Conservation (phyloP, 768 basidiomycete species). For the Pisolithus albus region DNA sequence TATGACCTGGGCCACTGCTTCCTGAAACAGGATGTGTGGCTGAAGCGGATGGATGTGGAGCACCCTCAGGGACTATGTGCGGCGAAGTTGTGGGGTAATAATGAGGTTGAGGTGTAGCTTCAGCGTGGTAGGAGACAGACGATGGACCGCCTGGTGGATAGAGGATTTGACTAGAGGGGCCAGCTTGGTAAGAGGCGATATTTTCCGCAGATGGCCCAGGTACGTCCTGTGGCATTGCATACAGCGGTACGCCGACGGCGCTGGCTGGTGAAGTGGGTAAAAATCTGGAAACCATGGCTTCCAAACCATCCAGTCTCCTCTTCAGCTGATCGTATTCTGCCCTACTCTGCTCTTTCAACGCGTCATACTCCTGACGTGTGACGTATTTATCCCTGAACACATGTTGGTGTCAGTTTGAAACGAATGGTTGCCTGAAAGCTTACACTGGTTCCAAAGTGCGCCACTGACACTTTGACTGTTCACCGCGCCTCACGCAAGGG, state of each 20-base stretch:
- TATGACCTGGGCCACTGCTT: conserved; percentile 16
- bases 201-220: conserved; percentile 22
- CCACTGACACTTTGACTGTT: conserved; percentile 79
- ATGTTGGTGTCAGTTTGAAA: not conserved
- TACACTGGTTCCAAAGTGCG: conserved; percentile 76
- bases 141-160: conserved; percentile 18
- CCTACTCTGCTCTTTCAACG: conserved; percentile 49
- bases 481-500: conserved; percentile 73
- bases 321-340: conserved; percentile 50
- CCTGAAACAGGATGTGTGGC: conserved; percentile 12
- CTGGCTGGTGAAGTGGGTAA: conserved; percentile 21
- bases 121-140: conserved; percentile 19
- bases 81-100: conserved; percentile 25
- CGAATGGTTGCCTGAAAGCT: conserved; percentile 57
- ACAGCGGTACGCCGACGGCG: conserved; percentile 24
- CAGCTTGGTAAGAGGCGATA: conserved; percentile 20
- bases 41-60: conserved; percentile 15
- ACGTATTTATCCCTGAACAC: conserved; percentile 69
- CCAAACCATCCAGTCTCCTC: conserved; percentile 54
- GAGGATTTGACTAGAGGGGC: conserved; percentile 21
- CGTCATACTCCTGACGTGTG: conserved; percentile 69
- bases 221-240: conserved; percentile 25
- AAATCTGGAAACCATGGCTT: conserved; percentile 42
- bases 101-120: conserved; percentile 17
- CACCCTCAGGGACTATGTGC: conserved; percentile 19